Percentiles rank a stretch among this genome's conserved stretches.
Evolutionary conservation across 106 monocot species (phyloP).

Genomic region (Dendrobium officinale): DNA sequence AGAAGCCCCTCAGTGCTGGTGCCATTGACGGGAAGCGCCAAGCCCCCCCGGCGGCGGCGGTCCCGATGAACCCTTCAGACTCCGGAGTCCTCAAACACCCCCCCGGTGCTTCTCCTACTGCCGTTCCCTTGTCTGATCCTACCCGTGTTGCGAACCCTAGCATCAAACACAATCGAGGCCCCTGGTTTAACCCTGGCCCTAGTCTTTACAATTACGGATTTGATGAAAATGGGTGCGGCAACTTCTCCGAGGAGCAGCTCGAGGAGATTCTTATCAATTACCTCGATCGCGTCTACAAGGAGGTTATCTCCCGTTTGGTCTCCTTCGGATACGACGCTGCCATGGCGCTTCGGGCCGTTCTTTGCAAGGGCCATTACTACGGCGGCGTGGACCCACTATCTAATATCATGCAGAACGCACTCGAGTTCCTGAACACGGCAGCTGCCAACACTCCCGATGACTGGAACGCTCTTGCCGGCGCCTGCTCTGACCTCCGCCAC

Average conservation of each 20-base stretch:
- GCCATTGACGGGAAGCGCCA: constrained; percentile 2
- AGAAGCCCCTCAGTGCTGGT: constrained; percentile 14
- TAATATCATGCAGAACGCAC: constrained; percentile 71
- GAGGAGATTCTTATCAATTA: constrained; percentile 66
- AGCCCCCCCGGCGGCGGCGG: constrained; percentile 1
- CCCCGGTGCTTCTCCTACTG: background rate
- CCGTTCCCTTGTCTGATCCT: background rate
- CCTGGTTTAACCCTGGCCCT: background rate
- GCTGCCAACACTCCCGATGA: constrained; percentile 2
- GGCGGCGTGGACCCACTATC: constrained; percentile 64
- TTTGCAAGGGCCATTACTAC: constrained; percentile 72
- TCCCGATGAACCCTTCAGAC: background rate
- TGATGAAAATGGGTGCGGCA: constrained; percentile 43
- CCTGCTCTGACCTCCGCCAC: constrained; percentile 66
- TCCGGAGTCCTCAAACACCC: background rate
- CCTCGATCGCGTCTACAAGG: constrained; percentile 69
- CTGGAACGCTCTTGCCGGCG: background rate
- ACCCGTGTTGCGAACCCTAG: background rate
- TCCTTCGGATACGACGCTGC: constrained; percentile 51
- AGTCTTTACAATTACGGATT: constrained; percentile 10
- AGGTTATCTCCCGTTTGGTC: constrained; percentile 52
- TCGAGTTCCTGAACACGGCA: constrained; percentile 31
- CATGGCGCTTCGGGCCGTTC: constrained; percentile 52
- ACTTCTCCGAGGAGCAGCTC: constrained; percentile 87
- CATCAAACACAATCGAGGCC: constrained; percentile 4